Percentiles rank a stretch among this genome's conserved stretches.
Conservation (phyloP, 768 basidiomycete genomes). For the Rhodotorula toruloides region DNA sequence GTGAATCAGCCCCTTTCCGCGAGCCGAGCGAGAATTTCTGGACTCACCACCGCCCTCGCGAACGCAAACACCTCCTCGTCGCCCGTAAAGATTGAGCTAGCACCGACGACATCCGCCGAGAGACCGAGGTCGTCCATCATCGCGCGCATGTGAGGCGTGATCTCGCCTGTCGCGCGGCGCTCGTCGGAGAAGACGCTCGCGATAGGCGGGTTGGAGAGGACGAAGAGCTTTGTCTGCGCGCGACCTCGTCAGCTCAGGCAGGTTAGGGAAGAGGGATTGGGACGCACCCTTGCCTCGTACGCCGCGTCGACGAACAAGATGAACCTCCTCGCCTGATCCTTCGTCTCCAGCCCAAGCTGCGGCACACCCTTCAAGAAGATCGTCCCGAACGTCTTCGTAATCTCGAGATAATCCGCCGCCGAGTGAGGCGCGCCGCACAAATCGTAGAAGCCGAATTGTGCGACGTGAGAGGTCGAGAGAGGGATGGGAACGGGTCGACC, state of each 20-base stretch:
- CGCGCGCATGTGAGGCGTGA: constrained; percentile 73
- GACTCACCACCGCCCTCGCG: constrained; percentile 62
- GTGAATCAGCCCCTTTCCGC: background rate
- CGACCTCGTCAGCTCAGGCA: background rate
- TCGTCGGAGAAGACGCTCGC: constrained; percentile 77
- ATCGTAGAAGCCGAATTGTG: constrained; percentile 77
- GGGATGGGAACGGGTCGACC: constrained; percentile 76
- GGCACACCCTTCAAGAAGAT: constrained; percentile 82
- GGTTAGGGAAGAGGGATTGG: background rate
- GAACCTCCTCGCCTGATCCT: constrained; percentile 85
- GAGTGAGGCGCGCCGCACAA: constrained; percentile 83
- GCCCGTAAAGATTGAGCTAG: constrained; percentile 85
- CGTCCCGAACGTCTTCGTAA: constrained; percentile 79
- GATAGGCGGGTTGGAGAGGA: constrained; percentile 87
- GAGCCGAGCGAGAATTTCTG: too few relatives aligned
- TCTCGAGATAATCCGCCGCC: constrained; percentile 92
- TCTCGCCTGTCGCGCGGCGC: constrained; percentile 32
- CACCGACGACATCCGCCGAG: constrained; percentile 66
- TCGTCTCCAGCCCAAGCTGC: constrained; percentile 76
- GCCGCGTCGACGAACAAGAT: constrained; percentile 93
- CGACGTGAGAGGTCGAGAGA: constrained; percentile 51
- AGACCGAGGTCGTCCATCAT: constrained; percentile 96
- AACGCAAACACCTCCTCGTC: constrained; percentile 98
- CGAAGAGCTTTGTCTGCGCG: constrained; percentile 75
- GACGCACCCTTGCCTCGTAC: constrained; percentile 44